Base-by-base conservation (phyloP, 805 yeast species). In the Yarrowia sp. region DNA sequence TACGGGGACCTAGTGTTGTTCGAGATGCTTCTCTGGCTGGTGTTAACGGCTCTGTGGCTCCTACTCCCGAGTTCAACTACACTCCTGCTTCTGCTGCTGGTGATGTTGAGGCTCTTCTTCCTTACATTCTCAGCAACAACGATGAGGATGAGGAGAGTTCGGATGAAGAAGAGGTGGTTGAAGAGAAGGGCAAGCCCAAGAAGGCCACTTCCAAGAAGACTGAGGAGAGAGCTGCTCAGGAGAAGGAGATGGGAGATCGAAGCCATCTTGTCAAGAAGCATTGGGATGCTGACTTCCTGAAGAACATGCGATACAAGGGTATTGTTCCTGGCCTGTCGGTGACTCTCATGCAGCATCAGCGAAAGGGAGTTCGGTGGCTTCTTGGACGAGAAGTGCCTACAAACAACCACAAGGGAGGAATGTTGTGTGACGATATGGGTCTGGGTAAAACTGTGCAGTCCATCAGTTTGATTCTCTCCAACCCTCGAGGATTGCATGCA, bases 361-460 rank as follows among this genome's bases (percentile, higher is more conserved):
- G 75, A 1, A 69, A 69, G 5, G 86, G 86, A 1, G 71, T 83
- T 32, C 68, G 69, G 45, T 83, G 83, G 70, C 68, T 83, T 68
- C 68, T 69, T 5, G 62, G 65, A 6, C 74, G 85, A 14, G 86
- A 83, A 33, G 47, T 39, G 18, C 48, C 66, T n/a, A 43, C 50
- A 13, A 65, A 45, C 3, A 45, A 63, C 3, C 58, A 60, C 11
- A 65, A 65, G 14, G 89, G 89, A 33, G 90, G 89, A 3, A 62
- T 86, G n/a, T 76, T 90, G 43, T 90, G 95, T 71, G 96, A 90
- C 73, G 96, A 89, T 75, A 90, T 90, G 96, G 96, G 96, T 15
- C 78, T 90, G 14, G 96, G 96, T 61, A 90, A 90, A 71, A 90
- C 96, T 0, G 84, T 90, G 55, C 96, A 90, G 75, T 84, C 89